These are phyloP conservation scores for Candolleomyces efflorescens DNA, from an alignment of 768 basidiomycete species.

Conservation along the genomic window DNA sequence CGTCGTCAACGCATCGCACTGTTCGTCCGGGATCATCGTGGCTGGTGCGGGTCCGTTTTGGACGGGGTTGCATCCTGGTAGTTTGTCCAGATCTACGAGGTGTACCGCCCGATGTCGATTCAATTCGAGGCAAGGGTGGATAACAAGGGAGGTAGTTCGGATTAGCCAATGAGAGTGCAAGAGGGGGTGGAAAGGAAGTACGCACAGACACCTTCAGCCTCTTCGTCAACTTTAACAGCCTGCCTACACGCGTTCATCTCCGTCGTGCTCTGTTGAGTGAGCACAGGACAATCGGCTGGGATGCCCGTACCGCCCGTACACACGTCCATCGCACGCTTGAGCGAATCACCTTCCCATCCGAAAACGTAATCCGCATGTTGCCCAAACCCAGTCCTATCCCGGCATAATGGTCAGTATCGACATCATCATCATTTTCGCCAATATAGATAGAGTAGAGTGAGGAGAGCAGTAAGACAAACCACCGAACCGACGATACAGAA, in stretches of 20 bases:
- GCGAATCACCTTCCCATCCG: neutral
- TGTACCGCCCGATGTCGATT: neutral
- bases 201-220: no score
- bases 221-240: no score
- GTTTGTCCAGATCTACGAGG: constrained; percentile 1
- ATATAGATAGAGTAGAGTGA: neutral
- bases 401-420: no score
- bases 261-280: no score
- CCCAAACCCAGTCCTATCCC: neutral
- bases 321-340: neutral
- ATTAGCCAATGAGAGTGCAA: no score
- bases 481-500: neutral
- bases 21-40: neutral
- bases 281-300: no score
- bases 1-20: neutral
- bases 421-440: no score
- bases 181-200: no score
- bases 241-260: no score
- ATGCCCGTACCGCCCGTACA: neutral
- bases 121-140: no score
- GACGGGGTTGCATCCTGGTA: constrained; percentile 6
- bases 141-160: no score
- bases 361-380: neutral
- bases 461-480: neutral
- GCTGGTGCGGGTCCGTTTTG: neutral